Evolutionary conservation across 2,329 filamentous ascomycete species (phyloP).

Genomic region (Helotiales sp.): DNA sequence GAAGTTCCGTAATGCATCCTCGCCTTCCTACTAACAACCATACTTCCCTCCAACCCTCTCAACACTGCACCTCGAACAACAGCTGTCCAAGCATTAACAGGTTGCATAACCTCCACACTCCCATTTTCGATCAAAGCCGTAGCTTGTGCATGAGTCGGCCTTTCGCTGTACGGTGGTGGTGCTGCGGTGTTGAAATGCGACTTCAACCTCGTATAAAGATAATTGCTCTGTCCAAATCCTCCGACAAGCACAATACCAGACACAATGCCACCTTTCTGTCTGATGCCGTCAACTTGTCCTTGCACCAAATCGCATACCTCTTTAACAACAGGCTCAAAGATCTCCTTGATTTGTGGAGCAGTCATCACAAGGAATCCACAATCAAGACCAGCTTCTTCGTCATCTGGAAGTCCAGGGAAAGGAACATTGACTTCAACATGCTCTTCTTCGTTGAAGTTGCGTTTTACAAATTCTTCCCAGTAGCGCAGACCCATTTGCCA

Average conservation of each 20-base stretch:
- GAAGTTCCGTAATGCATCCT: slow-evolving; percentile 75
- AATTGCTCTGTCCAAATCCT: slow-evolving; percentile 78
- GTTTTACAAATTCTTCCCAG: slow-evolving; percentile 83
- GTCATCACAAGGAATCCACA: slow-evolving; percentile 75
- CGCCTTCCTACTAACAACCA: slow-evolving; percentile 73
- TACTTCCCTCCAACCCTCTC: slow-evolving; percentile 73
- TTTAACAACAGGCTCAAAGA: slow-evolving; percentile 74
- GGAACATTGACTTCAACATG: slow-evolving; percentile 76
- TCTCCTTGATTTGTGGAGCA: slow-evolving; percentile 67
- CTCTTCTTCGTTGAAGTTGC: slow-evolving; percentile 79
- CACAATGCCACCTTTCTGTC: slow-evolving; percentile 60
- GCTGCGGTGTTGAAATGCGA: slow-evolving; percentile 58
- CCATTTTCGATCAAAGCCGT: slow-evolving; percentile 48
- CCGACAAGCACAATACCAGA: slow-evolving; percentile 80
- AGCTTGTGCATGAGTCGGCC: slow-evolving; percentile 63
- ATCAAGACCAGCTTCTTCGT: slow-evolving; percentile 73
- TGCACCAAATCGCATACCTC: slow-evolving; percentile 68
- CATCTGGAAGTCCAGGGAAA: slow-evolving; percentile 75
- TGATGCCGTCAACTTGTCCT: slow-evolving; percentile 64
- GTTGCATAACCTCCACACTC: slow-evolving; percentile 78
- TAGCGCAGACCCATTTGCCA: slow-evolving; percentile 79
- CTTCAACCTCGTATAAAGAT: slow-evolving; percentile 71
- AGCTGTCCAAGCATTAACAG: slow-evolving; percentile 79
- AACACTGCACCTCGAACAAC: slow-evolving; percentile 77
- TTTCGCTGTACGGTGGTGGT: slow-evolving; percentile 62